Conservation (phyloP, 1,284 basidiomycete genomes). For the Meira nashicola region DNA sequence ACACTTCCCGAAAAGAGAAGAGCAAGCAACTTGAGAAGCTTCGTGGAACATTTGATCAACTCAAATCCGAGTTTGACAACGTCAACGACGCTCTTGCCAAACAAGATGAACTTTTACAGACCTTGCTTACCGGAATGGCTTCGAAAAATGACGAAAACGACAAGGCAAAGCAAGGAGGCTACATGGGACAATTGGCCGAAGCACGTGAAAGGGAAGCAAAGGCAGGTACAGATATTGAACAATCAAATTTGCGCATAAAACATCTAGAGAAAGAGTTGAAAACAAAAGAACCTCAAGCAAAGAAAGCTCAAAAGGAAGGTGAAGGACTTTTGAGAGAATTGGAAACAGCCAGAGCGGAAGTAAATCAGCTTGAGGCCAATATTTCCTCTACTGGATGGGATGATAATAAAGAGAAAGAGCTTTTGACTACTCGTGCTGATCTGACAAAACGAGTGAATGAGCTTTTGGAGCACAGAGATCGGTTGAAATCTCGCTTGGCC, state of each 20-base stretch:
- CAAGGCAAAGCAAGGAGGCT: slow-evolving; percentile 68
- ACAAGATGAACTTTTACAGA: slow-evolving; percentile 90
- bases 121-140: slow-evolving; percentile 84
- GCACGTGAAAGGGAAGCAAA: slow-evolving; percentile 72
- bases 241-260: slow-evolving; percentile 70
- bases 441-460: slow-evolving; percentile 63
- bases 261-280: slow-evolving; percentile 79
- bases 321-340: slow-evolving; percentile 66
- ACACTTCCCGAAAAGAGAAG: slow-evolving; percentile 56
- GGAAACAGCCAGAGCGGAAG: slow-evolving; percentile 48
- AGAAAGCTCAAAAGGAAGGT: slow-evolving; percentile 76
- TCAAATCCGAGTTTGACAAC: slow-evolving; percentile 64
- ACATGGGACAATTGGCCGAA: slow-evolving; percentile 92
- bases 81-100: slow-evolving; percentile 66
- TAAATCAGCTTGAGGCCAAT: slow-evolving; percentile 61
- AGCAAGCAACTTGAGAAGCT: slow-evolving; percentile 20
- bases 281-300: slow-evolving; percentile 71
- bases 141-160: slow-evolving; percentile 60
- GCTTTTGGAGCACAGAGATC: slow-evolving; percentile 68
- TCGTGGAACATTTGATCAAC: slow-evolving; percentile 31
- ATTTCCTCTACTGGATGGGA: slow-evolving; percentile 72
- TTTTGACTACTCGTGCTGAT: slow-evolving; percentile 61
- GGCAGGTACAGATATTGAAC: slow-evolving; percentile 77
- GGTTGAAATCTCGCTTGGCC: slow-evolving; percentile 65
- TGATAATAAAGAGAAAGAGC: slow-evolving; percentile 66